Conservation (phyloP, 2,329 filamentous ascomycete genomes). For the Colletotrichum simmondsii region DNA sequence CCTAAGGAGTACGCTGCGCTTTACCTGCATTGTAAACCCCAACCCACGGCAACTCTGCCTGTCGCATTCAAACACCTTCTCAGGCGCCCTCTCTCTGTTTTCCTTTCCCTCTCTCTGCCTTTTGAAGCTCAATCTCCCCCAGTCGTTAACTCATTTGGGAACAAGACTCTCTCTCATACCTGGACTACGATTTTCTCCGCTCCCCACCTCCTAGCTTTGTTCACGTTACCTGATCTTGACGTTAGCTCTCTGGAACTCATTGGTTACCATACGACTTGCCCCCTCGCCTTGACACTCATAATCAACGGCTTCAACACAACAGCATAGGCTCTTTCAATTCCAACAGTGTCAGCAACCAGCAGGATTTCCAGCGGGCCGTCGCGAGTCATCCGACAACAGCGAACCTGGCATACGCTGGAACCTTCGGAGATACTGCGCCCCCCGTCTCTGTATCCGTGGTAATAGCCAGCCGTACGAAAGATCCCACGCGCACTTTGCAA, state of each 20-base stretch:
- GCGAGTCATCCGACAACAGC: constrained; percentile 31
- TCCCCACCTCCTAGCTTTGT: background rate
- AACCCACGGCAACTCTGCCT: background rate
- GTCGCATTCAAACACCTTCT: background rate
- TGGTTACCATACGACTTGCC: background rate
- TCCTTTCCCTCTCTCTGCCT: background rate
- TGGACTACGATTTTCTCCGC: background rate
- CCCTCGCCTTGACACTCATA: background rate
- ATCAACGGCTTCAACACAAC: background rate
- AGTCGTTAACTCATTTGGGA: background rate
- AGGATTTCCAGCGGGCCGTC: constrained; percentile 30
- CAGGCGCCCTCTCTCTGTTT: background rate
- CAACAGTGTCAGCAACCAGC: background rate
- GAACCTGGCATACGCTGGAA: constrained; percentile 25
- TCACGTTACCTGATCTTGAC: background rate
- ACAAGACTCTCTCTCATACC: background rate
- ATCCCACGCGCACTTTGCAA: background rate
- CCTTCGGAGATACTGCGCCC: constrained; percentile 27
- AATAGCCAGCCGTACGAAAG: constrained; percentile 4
- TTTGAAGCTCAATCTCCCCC: background rate
- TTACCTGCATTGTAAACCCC: background rate
- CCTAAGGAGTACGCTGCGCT: background rate
- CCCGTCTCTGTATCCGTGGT: constrained; percentile 3
- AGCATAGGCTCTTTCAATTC: background rate
- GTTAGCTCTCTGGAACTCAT: background rate